Base-by-base conservation (phyloP, 768 basidiomycete species). In the Crassisporium funariophilum region DNA sequence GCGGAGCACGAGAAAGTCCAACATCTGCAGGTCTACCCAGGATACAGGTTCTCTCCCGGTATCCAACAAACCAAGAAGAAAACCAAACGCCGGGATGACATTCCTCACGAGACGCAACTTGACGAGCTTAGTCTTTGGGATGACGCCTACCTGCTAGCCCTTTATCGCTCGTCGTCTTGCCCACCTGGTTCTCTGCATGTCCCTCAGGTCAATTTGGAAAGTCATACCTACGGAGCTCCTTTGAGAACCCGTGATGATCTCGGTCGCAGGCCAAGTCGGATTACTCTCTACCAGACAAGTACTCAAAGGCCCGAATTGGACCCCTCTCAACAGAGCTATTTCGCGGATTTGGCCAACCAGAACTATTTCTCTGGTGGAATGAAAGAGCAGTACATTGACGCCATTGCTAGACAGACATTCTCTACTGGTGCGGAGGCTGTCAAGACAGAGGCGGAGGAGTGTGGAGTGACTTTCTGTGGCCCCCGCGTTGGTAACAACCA, bases 1-100 rank as follows among this genome's bases (percentile, higher is more conserved):
- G 82, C 81, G 2, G 68, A 71, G 2, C 51, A 59, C 47, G 81
- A 82, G 58, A 81, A 76, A 63, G 57, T 40, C 2, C 36, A 50
- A 1, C 59, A 60, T 39, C 35, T 45, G 13, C 25, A 33, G 11
- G 25, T 31, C 5, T 37, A 58, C 47, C 48, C 53, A 6, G 35
- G 31, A 5, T 52, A 50, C 25, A 35, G 46, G 3, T 52, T 49
- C 33, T 31, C 46, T 3, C 27, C 44, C 11, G 53, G 47, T 17
- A 15, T 5, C 12, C 25, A n/a, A n/a, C n/a, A n/a, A n/a, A n/a
- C 20, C n/a, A 52, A 21, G 13, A 44, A 48, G 38, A 56, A 48
- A 34, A 19, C n/a, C 15, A 53, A 42, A 15, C 41, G 44, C 2
- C 45, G 53, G 7, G 43, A 50, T 33, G 42, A 56, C 19, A 19